Base-by-base conservation (phyloP, 176 grass and related monocot genomes). In the Chrysopogon serrulatus region DNA sequence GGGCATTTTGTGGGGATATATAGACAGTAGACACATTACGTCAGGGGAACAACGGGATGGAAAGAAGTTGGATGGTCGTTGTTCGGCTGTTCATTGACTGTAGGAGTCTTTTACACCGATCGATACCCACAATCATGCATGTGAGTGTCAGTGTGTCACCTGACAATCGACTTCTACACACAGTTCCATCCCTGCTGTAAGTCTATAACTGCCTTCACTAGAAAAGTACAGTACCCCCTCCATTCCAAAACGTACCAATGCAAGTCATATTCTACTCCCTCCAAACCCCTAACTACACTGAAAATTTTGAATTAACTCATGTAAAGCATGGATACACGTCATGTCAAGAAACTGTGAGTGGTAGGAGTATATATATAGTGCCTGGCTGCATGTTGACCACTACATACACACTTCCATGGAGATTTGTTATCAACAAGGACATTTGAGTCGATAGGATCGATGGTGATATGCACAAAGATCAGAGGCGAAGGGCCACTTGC, bases 41-140 rank as follows among this genome's bases (percentile, higher is more conserved):
- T 74, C 23, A 51, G 85, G 21, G 10, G n/a, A 60, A 24, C n/a
- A n/a, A 45, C 9, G 66, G 78, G 54, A 45, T 30, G 21, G 33
- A 67, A 42, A 63, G 84, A 40, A 42, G 82, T 80, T 84, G 70
- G 74, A 42, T 73, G 24, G 86, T 90, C 84, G 60, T 83, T 92
- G 42, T 76, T 75, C 31, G 34, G 45, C 76, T 87, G 76, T 80
- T 61, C 26, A 61, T 65, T 74, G 30, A 68, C 63, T 53, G 24
- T 21, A n/a, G n/a, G n/a, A n/a, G n/a, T n/a, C n/a, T 87, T 53
- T 53, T 57, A 60, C 36, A 27, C 79, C 73, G 41, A 74, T 80
- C 73, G 41, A 74, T 80, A 47, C 64, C 36, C 51, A 60, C 14
- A 11, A 31, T 64, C 61, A 32, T 64, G 16, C 27, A 59, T 59